Conservation (phyloP, 768 basidiomycete species). For the Podaxis mareebaensis region DNA sequence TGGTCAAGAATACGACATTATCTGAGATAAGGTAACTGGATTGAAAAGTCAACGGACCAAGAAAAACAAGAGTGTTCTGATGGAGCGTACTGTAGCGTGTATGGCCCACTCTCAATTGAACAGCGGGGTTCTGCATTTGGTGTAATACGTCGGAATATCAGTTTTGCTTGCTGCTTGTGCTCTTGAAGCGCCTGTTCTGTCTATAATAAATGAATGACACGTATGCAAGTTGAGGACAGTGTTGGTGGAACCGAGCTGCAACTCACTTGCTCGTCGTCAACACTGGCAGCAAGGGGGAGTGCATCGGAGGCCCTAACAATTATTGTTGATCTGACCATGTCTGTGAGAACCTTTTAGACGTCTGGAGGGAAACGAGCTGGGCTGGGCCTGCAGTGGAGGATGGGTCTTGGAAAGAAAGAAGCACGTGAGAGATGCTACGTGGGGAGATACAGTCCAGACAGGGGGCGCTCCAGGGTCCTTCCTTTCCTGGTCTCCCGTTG, state of each 20-base stretch:
- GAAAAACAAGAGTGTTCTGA: slow-evolving; percentile 1
- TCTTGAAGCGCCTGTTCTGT: slow-evolving; percentile 93
- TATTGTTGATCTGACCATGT: slow-evolving; percentile 86
- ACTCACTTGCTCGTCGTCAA: slow-evolving; percentile 93
- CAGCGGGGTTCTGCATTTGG: slow-evolving; percentile 94
- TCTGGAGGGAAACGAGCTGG: slow-evolving; percentile 11
- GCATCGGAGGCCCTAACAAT: slow-evolving; percentile 85
- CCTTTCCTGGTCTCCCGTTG: neutral
- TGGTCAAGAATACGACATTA: slow-evolving; percentile 93
- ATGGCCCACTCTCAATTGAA: slow-evolving; percentile 93
- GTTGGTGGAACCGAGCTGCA: slow-evolving; percentile 1
- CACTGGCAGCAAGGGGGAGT: slow-evolving; percentile 90
- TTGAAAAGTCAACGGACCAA: slow-evolving; percentile 11
- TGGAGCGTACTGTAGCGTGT: slow-evolving; percentile 87
- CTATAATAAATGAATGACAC: slow-evolving; percentile 44
- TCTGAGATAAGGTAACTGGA: slow-evolving; percentile 90
- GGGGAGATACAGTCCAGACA: neutral
- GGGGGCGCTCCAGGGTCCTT: neutral
- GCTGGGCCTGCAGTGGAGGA: slow-evolving; percentile 7
- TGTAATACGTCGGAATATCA: slow-evolving; percentile 92
- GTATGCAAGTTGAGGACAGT: slow-evolving; percentile 24
- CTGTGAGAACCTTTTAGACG: slow-evolving; percentile 16
- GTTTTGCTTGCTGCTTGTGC: slow-evolving; percentile 97
- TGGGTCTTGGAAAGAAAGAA: slow-evolving; percentile 14
- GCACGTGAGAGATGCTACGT: slow-evolving; percentile 22